Conservation (phyloP, 2,329 filamentous ascomycete species). For the Aspergillus luchuensis region DNA sequence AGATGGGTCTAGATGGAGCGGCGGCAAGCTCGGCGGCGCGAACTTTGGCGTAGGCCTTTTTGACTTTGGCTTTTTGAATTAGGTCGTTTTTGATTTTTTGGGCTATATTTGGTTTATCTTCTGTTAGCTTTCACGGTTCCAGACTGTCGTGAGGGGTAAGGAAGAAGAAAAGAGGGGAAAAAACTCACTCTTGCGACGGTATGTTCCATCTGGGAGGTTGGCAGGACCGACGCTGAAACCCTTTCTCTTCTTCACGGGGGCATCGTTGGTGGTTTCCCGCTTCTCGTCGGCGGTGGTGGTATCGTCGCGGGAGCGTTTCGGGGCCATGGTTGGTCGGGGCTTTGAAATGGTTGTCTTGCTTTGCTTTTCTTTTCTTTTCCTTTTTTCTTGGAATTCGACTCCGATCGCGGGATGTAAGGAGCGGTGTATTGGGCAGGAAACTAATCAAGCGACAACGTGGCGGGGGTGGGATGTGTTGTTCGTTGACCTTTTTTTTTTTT, state of each 20-base stretch:
- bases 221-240: constrained; percentile 86
- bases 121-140: too few relatives aligned
- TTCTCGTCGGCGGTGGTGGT: constrained; percentile 46
- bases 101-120: constrained; percentile 51
- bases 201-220: constrained; percentile 86
- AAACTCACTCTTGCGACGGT: constrained; percentile 71
- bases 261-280: constrained; percentile 38
- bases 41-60: constrained; percentile 88
- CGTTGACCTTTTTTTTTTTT: not conserved
- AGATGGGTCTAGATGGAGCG: constrained; percentile 35
- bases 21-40: constrained; percentile 62
- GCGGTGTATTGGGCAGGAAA: constrained; percentile 17
- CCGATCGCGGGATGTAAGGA: not conserved
- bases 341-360: not conserved
- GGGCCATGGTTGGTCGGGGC: constrained; percentile 52
- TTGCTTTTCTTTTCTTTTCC: not conserved
- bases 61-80: constrained; percentile 90
- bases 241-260: constrained; percentile 58
- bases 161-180: not conserved
- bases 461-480: not conserved
- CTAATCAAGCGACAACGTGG: constrained; percentile 7
- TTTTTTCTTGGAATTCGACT: not conserved
- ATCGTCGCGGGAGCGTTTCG: constrained; percentile 58
- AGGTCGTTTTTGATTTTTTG: constrained; percentile 86
- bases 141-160: too few relatives aligned